phyloP scores from a whole-genome alignment of 495 filamentous ascomycete genomes.

The Aspergillus carlsbadensis region DNA sequence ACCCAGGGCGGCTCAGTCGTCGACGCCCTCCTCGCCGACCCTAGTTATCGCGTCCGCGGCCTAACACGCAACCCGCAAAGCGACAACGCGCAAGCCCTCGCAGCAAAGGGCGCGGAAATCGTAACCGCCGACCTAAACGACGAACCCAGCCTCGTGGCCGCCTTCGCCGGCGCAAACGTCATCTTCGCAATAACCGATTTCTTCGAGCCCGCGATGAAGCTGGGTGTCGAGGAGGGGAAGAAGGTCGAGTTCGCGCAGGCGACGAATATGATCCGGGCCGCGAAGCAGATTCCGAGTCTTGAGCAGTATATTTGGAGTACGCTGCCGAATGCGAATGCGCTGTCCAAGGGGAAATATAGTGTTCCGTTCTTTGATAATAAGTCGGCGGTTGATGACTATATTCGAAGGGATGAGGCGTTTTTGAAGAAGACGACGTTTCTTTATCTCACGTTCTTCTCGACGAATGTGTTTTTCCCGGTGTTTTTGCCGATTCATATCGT shows the following conservation, averaged over 20 bases:
- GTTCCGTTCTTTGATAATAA: too few species aligned
- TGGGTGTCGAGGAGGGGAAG: constrained; percentile 5
- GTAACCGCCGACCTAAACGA: constrained; percentile 47
- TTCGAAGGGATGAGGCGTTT: too few species aligned
- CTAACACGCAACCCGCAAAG: too few species aligned
- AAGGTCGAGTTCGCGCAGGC: constrained; percentile 19
- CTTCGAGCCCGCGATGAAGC: constrained; percentile 31
- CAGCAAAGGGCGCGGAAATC: constrained; percentile 41
- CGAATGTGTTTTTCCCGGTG: too few species aligned
- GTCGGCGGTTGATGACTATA: too few species aligned
- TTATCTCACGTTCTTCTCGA: too few species aligned
- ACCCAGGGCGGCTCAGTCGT: too few species aligned
- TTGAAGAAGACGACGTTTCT: too few species aligned
- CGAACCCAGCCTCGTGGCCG: constrained; percentile 32
- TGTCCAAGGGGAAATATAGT: too few species aligned
- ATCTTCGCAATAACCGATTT: constrained; percentile 54
- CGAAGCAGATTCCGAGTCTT: constrained; percentile 20
- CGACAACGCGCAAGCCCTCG: constrained; percentile 32
- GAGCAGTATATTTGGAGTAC: constrained; percentile 32
- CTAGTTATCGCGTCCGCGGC: too few species aligned
- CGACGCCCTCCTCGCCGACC: too few species aligned
- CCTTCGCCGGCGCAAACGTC: constrained; percentile 31
- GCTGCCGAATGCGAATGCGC: neutral
- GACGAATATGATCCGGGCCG: constrained; percentile 29
- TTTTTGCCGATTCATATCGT: too few species aligned